Evolutionary conservation across 2,329 filamentous ascomycete species (phyloP), one percentile per base, ranked within the genome.

Genomic region (Diaporthe capsici): DNA sequence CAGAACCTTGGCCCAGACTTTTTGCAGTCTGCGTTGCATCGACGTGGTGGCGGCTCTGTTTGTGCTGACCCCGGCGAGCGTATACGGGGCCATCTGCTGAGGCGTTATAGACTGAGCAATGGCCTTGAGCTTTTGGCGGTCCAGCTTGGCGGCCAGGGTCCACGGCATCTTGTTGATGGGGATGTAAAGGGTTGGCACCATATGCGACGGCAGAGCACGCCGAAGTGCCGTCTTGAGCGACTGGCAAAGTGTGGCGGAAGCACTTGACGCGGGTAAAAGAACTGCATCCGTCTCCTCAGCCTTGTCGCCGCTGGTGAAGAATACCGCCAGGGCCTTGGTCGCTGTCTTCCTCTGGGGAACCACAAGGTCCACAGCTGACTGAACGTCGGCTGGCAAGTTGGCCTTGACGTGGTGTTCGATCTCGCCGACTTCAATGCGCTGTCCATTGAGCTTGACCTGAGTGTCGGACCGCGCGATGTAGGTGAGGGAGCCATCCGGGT

Each of bases 381-480:
- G 57, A 37, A 57, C 12, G 60, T 73, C 58, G 67, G 39, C 8
- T 73, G 68, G 51, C 22, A 72, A 51, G 25, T 22, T 20, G 17
- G 25, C 20, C 20, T 44, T 67, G 37, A 61, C 61, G 71, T 51
- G 73, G 15, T 77, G 57, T 63, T 79, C 78, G 28, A 79, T 72
- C 44, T 80, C 79, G 10, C 70, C 77, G 37, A 87, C 81, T 81
- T 87, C 90, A 72, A 89, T 82, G 72, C 88, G 79, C 75, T 86
- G 89, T 57, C 90, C 90, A 34, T 85, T 84, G 31, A 90, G 80
- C 80, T 91, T 90, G 51, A 90, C 84, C 79, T 90, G 88, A 0
- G 84, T 84, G 78, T 90, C 89, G 76, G 87, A 87, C 42, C 78
- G 51, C 2, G 76, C 75, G 9, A 78, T 82, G 77, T 74, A 83